Evolutionary conservation across 2,329 filamentous ascomycete species (phyloP).

Genomic region (Phaeosphaeriaceae sp.): DNA sequence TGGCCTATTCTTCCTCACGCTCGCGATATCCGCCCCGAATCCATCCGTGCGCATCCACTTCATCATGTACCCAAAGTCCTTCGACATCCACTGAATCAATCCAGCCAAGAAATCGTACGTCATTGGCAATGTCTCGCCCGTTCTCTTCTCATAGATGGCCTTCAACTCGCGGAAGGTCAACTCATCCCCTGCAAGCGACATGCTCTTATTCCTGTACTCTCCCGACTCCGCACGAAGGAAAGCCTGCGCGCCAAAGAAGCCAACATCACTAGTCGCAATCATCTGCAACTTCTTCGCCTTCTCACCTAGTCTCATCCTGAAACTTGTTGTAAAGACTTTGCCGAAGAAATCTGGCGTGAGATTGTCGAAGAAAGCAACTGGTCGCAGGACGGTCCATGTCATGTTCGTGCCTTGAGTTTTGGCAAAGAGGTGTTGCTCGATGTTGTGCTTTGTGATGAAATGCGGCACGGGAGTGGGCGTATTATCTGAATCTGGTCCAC

Average conservation of each 20-base stretch:
- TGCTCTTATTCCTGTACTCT: constrained; percentile 49
- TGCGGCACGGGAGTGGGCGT: constrained; percentile 65
- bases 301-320: constrained; percentile 20
- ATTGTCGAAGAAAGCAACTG: constrained; percentile 68
- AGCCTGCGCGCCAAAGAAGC: constrained; percentile 55
- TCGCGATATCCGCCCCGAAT: constrained; percentile 52
- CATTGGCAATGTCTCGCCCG: constrained; percentile 50
- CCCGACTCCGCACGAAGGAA: constrained; percentile 47
- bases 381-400: constrained; percentile 66
- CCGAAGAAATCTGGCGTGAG: constrained; percentile 53
- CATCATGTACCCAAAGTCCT: constrained; percentile 54
- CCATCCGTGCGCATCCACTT: constrained; percentile 56
- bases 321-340: constrained; percentile 53
- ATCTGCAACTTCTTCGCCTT: constrained; percentile 40
- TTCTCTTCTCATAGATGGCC: constrained; percentile 52
- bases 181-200: constrained; percentile 60
- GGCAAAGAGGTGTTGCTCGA: constrained; percentile 65
- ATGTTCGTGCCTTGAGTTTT: constrained; percentile 51
- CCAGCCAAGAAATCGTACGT: constrained; percentile 48
- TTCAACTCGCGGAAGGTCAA: constrained; percentile 51
- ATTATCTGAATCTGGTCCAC: constrained; percentile 52
- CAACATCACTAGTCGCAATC: constrained; percentile 54
- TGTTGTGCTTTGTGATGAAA: constrained; percentile 65
- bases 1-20: constrained; percentile 49
- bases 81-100: constrained; percentile 39